phyloP scores from a whole-genome alignment of 1,139 yeast genomes.

The Debaryomycetaceae sp. region DNA sequence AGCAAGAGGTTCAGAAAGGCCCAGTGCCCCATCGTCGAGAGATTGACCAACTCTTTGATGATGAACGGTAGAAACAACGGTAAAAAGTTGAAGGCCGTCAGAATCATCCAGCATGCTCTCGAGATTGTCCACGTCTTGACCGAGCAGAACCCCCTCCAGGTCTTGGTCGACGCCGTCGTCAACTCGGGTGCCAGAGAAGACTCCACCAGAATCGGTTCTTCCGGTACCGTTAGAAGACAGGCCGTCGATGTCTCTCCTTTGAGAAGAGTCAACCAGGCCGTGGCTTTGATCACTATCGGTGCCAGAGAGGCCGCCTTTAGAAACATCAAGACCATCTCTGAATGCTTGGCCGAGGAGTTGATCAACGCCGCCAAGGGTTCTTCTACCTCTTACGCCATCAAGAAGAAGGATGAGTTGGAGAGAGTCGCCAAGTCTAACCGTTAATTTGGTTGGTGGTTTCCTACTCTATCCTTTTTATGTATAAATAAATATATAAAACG shows the following conservation, averaged over 20 bases:
- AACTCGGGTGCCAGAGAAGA: slow-evolving; percentile 99
- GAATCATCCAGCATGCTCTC: slow-evolving; percentile 98
- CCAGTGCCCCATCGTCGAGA: slow-evolving; percentile 98
- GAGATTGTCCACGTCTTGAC: slow-evolving; percentile 97
- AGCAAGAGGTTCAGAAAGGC: slow-evolving; percentile 99
- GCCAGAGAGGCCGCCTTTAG: slow-evolving; percentile 99
- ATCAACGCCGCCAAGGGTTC: slow-evolving; percentile 99
- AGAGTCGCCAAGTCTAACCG: slow-evolving; percentile 99
- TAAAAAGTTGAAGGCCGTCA: slow-evolving; percentile 99
- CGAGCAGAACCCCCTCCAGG: slow-evolving; percentile 99
- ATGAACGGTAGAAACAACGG: slow-evolving; percentile 99
- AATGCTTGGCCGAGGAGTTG: slow-evolving; percentile 99
- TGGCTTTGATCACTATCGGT: slow-evolving; percentile 97
- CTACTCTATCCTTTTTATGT: slow-evolving; percentile 12
- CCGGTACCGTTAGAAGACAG: slow-evolving; percentile 99
- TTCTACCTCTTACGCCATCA: slow-evolving; percentile 99
- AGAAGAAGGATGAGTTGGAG: slow-evolving; percentile 99
- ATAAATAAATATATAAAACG: slow-evolving; percentile 6
- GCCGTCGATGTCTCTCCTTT: slow-evolving; percentile 99
- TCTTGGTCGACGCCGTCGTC: slow-evolving; percentile 97
- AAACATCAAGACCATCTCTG: slow-evolving; percentile 99
- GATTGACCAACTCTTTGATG: slow-evolving; percentile 99
- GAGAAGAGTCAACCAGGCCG: slow-evolving; percentile 99
- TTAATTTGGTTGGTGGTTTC: slow-evolving; percentile 37
- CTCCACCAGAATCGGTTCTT: slow-evolving; percentile 99